Percentiles rank a stretch among this genome's conserved stretches.
These are phyloP conservation scores for Oryza officinalis DNA, from an alignment of 176 grass and related monocot species.

Conservation along the genomic window DNA sequence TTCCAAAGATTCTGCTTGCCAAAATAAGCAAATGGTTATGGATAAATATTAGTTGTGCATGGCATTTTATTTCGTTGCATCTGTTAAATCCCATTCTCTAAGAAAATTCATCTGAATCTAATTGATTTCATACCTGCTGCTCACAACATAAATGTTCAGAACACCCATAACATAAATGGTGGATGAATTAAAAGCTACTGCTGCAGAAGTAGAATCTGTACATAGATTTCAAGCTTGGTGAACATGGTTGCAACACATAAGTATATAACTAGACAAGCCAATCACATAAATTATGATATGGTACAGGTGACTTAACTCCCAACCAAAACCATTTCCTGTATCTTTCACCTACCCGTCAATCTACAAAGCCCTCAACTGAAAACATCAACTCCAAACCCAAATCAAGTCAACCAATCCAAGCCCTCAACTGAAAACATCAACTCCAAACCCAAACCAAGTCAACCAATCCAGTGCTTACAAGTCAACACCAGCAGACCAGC, in stretches of 20 bases:
- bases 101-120: background rate
- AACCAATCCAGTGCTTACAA: constrained; percentile 33
- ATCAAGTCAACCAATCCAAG: no score
- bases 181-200: background rate
- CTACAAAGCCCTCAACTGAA: constrained; percentile 17
- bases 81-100: background rate
- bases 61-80: background rate
- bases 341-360: constrained; percentile 47
- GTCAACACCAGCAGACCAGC: constrained; percentile 30
- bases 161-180: background rate
- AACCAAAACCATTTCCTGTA: constrained; percentile 24
- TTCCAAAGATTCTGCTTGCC: background rate
- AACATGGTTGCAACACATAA: constrained; percentile 22
- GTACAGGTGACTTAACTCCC: constrained; percentile 27
- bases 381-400: constrained; percentile 44
- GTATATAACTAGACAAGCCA: background rate
- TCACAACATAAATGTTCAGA: constrained; percentile 13
- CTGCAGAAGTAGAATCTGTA: constrained; percentile 18
- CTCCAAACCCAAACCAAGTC: constrained; percentile 45
- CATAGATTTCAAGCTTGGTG: constrained; percentile 15
- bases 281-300: constrained; percentile 46
- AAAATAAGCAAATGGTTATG: background rate
- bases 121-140: background rate
- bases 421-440: constrained; percentile 24
- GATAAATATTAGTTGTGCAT: background rate